Evolutionary conservation across 2,329 filamentous ascomycete genomes (phyloP).

Genomic region (Periconia sp.): DNA sequence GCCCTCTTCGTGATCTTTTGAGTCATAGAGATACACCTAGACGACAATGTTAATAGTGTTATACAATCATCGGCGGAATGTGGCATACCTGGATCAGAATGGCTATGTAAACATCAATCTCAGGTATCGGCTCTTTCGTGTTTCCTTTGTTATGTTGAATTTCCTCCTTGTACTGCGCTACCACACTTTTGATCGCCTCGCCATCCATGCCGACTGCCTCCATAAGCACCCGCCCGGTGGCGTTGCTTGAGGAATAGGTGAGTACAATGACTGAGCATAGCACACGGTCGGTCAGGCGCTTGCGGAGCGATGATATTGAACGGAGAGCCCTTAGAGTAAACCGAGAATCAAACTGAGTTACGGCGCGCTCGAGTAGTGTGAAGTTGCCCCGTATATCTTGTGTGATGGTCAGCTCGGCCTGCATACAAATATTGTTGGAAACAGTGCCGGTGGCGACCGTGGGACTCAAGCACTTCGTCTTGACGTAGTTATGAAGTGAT

Average conservation of each 20-base stretch:
- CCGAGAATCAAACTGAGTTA: slow-evolving; percentile 88
- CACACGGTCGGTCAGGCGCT: slow-evolving; percentile 81
- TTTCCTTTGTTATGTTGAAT: slow-evolving; percentile 59
- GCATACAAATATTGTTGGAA: slow-evolving; percentile 9
- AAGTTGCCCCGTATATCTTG: slow-evolving; percentile 96
- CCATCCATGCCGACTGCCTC: slow-evolving; percentile 68
- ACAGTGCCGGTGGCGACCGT: slow-evolving; percentile 23
- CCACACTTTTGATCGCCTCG: slow-evolving; percentile 61
- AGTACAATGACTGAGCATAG: slow-evolving; percentile 79
- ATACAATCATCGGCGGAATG: neutral
- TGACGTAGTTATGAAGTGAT: slow-evolving; percentile 12
- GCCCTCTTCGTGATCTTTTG: slow-evolving; percentile 77
- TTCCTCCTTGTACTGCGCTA: slow-evolving; percentile 66
- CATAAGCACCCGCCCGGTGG: slow-evolving; percentile 70
- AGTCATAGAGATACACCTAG: slow-evolving; percentile 87
- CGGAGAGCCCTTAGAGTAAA: slow-evolving; percentile 93
- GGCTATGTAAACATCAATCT: slow-evolving; percentile 85
- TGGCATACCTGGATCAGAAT: slow-evolving; percentile 60
- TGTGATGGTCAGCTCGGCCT: slow-evolving; percentile 32
- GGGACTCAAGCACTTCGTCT: slow-evolving; percentile 24
- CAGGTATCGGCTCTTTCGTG: slow-evolving; percentile 75
- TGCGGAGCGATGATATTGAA: slow-evolving; percentile 93
- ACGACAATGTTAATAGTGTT: slow-evolving; percentile 8
- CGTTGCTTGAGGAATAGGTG: slow-evolving; percentile 71
- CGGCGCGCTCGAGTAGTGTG: slow-evolving; percentile 84